phyloP scores from a whole-genome alignment of 306 rosid species.

The Trifolium subterraneum region DNA sequence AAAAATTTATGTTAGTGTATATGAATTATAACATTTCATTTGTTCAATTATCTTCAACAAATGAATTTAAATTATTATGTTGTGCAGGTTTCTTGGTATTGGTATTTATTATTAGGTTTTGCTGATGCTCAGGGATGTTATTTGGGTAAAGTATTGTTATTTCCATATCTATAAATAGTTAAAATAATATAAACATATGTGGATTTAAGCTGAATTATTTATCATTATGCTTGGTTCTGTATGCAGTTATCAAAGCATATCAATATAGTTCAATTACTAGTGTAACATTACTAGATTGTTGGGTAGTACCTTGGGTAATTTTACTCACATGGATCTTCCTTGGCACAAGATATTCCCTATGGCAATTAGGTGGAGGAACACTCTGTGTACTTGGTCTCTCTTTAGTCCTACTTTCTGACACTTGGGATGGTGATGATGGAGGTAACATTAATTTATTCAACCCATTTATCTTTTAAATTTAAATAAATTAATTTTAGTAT shows the following conservation, averaged over 20 bases:
- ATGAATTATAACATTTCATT: no score
- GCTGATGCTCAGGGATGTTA: constrained; percentile 75
- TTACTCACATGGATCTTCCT: constrained; percentile 65
- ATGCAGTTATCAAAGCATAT: constrained; percentile 74
- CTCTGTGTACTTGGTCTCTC: constrained; percentile 67
- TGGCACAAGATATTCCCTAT: constrained; percentile 61
- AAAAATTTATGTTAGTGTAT: no score
- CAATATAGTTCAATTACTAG: constrained; percentile 76
- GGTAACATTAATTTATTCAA: constrained; percentile 48
- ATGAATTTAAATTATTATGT: constrained; percentile 16
- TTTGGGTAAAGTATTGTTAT: constrained; percentile 47
- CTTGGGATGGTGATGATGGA: constrained; percentile 60
- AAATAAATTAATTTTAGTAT: background rate
- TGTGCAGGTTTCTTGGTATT: constrained; percentile 76
- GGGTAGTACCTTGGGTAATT: constrained; percentile 68
- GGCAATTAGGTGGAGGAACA: constrained; percentile 66
- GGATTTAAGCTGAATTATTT: background rate
- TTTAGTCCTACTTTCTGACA: constrained; percentile 71
- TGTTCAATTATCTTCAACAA: background rate
- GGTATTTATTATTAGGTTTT: constrained; percentile 71
- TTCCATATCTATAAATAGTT: no score
- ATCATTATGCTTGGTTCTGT: background rate
- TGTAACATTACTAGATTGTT: constrained; percentile 69
- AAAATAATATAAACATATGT: background rate
- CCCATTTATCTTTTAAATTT: background rate